phyloP scores from a whole-genome alignment of 2,329 filamentous ascomycete genomes.

The Emydomyces testavorans region DNA sequence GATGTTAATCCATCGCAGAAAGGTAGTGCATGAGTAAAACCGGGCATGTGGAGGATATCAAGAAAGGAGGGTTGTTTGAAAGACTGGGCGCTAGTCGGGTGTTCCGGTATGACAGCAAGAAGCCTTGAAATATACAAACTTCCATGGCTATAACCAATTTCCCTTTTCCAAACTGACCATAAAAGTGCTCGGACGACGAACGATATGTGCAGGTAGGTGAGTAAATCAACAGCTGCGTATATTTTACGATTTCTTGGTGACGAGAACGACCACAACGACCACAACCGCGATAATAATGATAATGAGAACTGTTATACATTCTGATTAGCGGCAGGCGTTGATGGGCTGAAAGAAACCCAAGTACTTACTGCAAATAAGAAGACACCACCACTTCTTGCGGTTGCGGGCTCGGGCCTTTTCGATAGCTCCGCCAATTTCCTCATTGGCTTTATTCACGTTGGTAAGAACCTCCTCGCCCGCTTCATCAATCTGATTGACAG shows the following conservation, averaged over 20 bases:
- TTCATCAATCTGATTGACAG: constrained; percentile 69
- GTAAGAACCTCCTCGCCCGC: constrained; percentile 76
- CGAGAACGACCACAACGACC: constrained; percentile 40
- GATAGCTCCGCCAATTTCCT: constrained; percentile 71
- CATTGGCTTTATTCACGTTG: constrained; percentile 75
- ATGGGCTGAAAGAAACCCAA: neutral
- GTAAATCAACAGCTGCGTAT: neutral
- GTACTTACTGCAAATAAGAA: constrained; percentile 56
- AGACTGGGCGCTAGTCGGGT: neutral
- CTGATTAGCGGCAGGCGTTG: neutral
- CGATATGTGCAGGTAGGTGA: neutral
- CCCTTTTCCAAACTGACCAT: constrained; percentile 3
- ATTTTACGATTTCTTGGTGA: constrained; percentile 18
- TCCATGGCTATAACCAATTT: neutral
- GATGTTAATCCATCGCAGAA: constrained; percentile 4
- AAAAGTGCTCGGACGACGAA: neutral
- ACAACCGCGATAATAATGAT: constrained; percentile 41
- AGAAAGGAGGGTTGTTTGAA: neutral
- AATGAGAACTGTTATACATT: constrained; percentile 38
- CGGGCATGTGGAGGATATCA: neutral
- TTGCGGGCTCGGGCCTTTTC: constrained; percentile 66
- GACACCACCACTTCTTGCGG: constrained; percentile 95
- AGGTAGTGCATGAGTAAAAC: constrained; percentile 4
- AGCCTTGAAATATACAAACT: neutral
- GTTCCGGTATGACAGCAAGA: neutral